Percentiles rank a stretch among this genome's conserved stretches.
These are phyloP conservation scores for Quercus glauca DNA, from an alignment of 306 rosid genomes.

Conservation along the genomic window DNA sequence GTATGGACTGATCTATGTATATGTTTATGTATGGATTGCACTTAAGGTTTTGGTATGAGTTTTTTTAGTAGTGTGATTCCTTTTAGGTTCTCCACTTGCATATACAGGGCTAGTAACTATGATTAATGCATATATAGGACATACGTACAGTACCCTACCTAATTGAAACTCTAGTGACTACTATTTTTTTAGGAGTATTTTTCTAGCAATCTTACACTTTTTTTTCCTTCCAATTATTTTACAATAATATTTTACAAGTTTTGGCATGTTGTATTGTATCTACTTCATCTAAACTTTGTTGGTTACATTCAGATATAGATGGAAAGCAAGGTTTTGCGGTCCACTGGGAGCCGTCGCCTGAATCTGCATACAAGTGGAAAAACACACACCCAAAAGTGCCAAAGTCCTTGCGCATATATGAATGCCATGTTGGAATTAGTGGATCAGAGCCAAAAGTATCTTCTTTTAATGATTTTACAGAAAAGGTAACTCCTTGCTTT, in stretches of 20 bases:
- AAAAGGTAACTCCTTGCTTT: conserved; percentile 41
- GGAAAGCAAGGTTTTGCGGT: conserved; percentile 79
- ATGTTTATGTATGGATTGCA: conserved; percentile 1
- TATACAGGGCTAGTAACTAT: background rate
- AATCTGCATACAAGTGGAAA: conserved; percentile 73
- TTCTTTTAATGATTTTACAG: conserved; percentile 71
- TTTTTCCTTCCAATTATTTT: background rate
- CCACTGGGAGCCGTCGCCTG: conserved; percentile 99
- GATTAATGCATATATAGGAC: conserved; percentile 1
- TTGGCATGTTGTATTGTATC: background rate
- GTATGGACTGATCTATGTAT: background rate
- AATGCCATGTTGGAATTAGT: conserved; percentile 96
- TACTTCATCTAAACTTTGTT: conserved; percentile 16
- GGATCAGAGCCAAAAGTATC: conserved; percentile 83
- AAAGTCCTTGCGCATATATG: conserved; percentile 76
- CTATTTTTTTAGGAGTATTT: conserved; percentile 2
- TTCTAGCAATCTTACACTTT: background rate
- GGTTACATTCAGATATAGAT: conserved; percentile 51
- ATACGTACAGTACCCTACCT: background rate
- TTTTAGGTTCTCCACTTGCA: background rate
- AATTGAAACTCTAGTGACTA: background rate
- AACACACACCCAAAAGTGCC: conserved; percentile 59
- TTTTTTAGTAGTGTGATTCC: background rate
- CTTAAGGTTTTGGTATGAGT: conserved; percentile 4
- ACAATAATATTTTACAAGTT: background rate